phyloP scores from a whole-genome alignment of 192 early-diverging fungal genomes.

The Phycomyces nitens region DNA sequence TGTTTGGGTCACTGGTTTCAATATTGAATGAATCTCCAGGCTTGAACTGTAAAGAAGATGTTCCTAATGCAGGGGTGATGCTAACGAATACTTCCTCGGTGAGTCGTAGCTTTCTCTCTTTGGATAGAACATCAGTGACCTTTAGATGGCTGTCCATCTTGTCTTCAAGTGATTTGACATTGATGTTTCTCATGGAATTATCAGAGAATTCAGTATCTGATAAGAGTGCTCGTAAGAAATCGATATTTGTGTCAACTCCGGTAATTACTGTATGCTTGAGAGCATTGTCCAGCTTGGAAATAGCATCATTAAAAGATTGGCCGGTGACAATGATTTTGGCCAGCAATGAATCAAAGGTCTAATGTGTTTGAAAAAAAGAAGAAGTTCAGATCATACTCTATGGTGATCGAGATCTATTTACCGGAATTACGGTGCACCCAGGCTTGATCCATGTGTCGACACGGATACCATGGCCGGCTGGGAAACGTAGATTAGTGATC shows the following conservation, averaged over 20 bases:
- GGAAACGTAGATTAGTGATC: slow-evolving; percentile 55
- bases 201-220: slow-evolving; percentile 71
- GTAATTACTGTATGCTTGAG: slow-evolving; percentile 45
- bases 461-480: slow-evolving; percentile 84
- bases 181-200: slow-evolving; percentile 57
- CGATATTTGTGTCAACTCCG: slow-evolving; percentile 88
- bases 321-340: slow-evolving; percentile 90
- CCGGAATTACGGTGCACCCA: slow-evolving; percentile 56
- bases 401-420: slow-evolving; percentile 80
- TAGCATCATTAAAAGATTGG: slow-evolving; percentile 70
- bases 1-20: neutral
- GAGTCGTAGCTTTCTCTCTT: neutral
- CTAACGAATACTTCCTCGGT: too few species aligned
- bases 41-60: slow-evolving; percentile 26
- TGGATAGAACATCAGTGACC: neutral
- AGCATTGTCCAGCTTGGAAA: slow-evolving; percentile 30
- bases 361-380: neutral
- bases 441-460: slow-evolving; percentile 66
- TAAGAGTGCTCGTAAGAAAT: slow-evolving; percentile 77
- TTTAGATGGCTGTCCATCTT: slow-evolving; percentile 7
- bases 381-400: slow-evolving; percentile 77
- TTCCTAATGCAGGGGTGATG: neutral
- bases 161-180: slow-evolving; percentile 78
- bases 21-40: slow-evolving; percentile 32
- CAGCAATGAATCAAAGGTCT: slow-evolving; percentile 88